Conservation (phyloP, 1,139 yeast species). For the Saccharomyces pastorianus region DNA sequence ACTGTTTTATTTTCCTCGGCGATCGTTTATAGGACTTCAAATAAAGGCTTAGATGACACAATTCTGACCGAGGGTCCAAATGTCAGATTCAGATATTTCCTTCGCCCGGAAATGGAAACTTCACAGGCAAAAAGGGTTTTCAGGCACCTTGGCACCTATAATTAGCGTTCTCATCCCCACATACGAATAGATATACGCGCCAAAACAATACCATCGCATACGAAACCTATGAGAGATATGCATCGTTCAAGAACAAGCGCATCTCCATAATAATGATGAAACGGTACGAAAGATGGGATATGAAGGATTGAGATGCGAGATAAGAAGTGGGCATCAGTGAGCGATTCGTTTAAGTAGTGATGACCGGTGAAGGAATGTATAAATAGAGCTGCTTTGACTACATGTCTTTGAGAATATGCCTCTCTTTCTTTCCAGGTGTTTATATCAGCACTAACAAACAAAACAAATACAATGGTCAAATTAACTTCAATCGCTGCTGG, state of each 20-base stretch:
- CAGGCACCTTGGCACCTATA: background rate
- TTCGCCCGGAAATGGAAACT: background rate
- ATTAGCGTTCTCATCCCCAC: background rate
- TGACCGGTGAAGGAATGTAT: background rate
- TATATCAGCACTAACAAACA: too few relatives aligned
- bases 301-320: too few relatives aligned
- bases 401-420: background rate
- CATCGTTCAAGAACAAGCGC: background rate
- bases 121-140: background rate
- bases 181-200: background rate
- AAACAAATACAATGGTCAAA: too few relatives aligned
- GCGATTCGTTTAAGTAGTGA: background rate
- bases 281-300: background rate
- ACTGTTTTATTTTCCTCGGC: background rate
- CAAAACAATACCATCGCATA: too few relatives aligned
- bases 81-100: background rate
- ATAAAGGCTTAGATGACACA: background rate
- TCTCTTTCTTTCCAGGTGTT: background rate
- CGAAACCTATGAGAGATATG: background rate
- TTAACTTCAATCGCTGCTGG: too few relatives aligned
- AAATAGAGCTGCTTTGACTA: background rate
- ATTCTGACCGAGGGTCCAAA: background rate
- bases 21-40: background rate
- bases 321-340: background rate
- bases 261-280: background rate